Evolutionary conservation across 192 early-diverging fungal species (phyloP).

Genomic region (Polychytrium aggregatum): DNA sequence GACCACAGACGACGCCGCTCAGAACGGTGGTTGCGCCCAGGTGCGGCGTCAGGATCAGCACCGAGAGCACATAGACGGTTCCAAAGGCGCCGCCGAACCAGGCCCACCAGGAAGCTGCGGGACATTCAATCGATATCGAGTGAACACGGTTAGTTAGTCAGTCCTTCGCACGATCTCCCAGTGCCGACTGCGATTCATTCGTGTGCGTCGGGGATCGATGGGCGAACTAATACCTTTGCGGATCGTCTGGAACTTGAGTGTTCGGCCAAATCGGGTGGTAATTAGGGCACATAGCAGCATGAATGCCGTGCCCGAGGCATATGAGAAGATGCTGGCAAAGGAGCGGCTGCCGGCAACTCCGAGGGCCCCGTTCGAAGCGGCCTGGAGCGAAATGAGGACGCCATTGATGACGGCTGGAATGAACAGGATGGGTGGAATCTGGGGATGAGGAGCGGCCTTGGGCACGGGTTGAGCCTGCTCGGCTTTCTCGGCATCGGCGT

Average conservation of each 20-base stretch:
- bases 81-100: conserved; percentile 41
- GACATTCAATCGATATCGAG: too few species aligned
- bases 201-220: too few species aligned
- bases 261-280: conserved; percentile 4
- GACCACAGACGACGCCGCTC: conserved; percentile 35
- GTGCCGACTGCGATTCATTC: too few species aligned
- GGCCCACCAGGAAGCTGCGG: conserved; percentile 36
- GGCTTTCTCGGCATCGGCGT: too few species aligned
- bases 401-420: conserved; percentile 9
- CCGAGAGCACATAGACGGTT: conserved; percentile 38
- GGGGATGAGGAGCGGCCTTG: neutral
- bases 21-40: conserved; percentile 40
- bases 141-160: too few species aligned
- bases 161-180: too few species aligned
- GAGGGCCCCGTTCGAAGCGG: conserved; percentile 16
- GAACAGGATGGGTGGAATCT: conserved; percentile 6
- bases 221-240: neutral
- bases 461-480: neutral
- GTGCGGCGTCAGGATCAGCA: conserved; percentile 35
- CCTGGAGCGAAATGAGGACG: conserved; percentile 10
- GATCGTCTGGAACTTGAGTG: conserved; percentile 1
- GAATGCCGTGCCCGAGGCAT: conserved; percentile 1
- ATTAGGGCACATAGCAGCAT: neutral
- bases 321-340: conserved; percentile 6
- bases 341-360: neutral